phyloP scores from a whole-genome alignment of 208 protist genomes.

The Phytomonas sp. region DNA sequence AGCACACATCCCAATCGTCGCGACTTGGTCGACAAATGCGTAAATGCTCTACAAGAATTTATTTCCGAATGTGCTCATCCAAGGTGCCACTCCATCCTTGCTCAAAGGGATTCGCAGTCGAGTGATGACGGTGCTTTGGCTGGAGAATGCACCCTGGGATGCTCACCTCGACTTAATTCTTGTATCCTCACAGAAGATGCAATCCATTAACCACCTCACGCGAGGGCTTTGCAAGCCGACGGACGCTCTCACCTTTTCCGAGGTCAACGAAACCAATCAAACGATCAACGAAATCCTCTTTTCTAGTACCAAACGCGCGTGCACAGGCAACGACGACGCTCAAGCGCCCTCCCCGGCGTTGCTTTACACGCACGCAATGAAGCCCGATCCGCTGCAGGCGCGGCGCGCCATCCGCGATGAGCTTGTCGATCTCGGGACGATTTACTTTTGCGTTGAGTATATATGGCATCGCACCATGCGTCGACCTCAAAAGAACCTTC shows the following conservation, averaged over 20 bases:
- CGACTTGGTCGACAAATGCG: no score
- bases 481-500: constrained; percentile 33
- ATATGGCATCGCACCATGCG: constrained; percentile 31
- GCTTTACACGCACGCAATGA: no score
- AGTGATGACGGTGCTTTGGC: background rate
- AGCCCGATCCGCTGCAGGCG: background rate
- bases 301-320: no score
- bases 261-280: constrained; percentile 5
- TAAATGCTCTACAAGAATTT: no score
- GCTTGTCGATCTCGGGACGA: constrained; percentile 46
- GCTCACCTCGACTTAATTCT: constrained; percentile 40
- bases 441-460: constrained; percentile 70
- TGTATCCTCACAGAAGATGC: constrained; percentile 41
- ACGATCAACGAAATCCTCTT: constrained; percentile 49
- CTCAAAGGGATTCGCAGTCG: no score
- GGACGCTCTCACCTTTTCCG: constrained; percentile 76
- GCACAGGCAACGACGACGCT: no score
- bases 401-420: constrained; percentile 11
- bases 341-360: no score
- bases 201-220: constrained; percentile 28
- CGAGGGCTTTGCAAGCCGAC: constrained; percentile 42
- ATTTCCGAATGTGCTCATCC: background rate
- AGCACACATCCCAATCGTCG: no score
- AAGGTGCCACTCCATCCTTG: background rate
- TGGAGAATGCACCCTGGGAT: constrained; percentile 35